These are phyloP conservation scores for Yamadazyma sp. DNA, from an alignment of 805 yeast species.

Conservation along the genomic window DNA sequence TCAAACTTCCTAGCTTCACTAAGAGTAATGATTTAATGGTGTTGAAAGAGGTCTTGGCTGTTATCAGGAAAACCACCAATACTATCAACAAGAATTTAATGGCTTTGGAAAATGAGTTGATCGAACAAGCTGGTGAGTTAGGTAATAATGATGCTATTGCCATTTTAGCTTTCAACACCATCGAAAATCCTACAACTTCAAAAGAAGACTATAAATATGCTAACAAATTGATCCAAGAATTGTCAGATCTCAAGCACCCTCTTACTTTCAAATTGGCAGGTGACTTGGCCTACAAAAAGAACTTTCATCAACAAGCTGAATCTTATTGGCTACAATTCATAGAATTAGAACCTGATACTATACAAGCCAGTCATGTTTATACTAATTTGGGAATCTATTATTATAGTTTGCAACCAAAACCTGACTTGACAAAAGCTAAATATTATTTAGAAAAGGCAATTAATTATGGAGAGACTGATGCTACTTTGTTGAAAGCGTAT, in stretches of 20 bases:
- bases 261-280: slow-evolving; percentile 75
- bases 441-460: slow-evolving; percentile 60
- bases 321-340: slow-evolving; percentile 58
- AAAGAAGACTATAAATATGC: slow-evolving; percentile 65
- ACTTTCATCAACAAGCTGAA: slow-evolving; percentile 52
- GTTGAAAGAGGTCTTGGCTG: slow-evolving; percentile 64
- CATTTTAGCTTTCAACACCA: slow-evolving; percentile 64
- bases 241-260: slow-evolving; percentile 64
- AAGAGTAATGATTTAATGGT: slow-evolving; percentile 59
- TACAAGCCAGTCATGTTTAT: slow-evolving; percentile 69
- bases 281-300: slow-evolving; percentile 60
- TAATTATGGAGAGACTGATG: slow-evolving; percentile 56
- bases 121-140: slow-evolving; percentile 80
- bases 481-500: slow-evolving; percentile 66
- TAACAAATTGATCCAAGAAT: slow-evolving; percentile 50
- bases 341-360: slow-evolving; percentile 53
- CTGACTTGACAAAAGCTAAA: slow-evolving; percentile 52
- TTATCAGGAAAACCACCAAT: slow-evolving; percentile 58
- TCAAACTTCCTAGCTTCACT: slow-evolving; percentile 44
- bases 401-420: slow-evolving; percentile 42
- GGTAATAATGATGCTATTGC: slow-evolving; percentile 83
- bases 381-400: slow-evolving; percentile 60
- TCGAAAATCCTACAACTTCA: slow-evolving; percentile 24
- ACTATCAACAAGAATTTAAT: slow-evolving; percentile 54
- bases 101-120: slow-evolving; percentile 63